Conservation (phyloP, 176 grass and related monocot species). For the Echinochloa phyllopogon region DNA sequence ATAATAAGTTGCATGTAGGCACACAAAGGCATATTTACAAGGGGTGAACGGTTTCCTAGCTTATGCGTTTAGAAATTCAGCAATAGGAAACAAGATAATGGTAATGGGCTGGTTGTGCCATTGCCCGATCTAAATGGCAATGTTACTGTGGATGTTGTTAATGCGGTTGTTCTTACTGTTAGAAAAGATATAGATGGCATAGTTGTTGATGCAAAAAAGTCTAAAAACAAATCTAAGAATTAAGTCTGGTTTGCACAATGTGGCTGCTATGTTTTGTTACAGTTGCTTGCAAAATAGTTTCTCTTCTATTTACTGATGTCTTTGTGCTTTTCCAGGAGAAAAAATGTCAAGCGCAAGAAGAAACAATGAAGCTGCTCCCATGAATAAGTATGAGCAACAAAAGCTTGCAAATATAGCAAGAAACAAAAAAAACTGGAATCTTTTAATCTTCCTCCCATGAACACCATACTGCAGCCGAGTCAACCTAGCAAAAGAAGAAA, state of each 20-base stretch:
- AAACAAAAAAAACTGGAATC: background rate
- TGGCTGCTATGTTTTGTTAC: background rate
- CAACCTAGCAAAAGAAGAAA: background rate
- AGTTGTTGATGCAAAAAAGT: background rate
- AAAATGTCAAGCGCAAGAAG: too few relatives aligned
- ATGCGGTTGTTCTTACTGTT: background rate
- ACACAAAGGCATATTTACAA: background rate
- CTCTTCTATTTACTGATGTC: background rate
- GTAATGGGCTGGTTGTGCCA: background rate
- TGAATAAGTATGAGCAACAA: background rate
- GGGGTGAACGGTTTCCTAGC: background rate
- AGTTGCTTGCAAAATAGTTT: background rate
- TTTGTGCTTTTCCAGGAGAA: background rate
- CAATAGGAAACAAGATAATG: background rate
- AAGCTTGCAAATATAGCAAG: too few relatives aligned
- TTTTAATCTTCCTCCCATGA: background rate
- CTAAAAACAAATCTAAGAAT: background rate
- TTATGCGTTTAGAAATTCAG: background rate
- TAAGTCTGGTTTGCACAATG: background rate
- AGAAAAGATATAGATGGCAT: too few relatives aligned
- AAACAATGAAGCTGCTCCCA: background rate
- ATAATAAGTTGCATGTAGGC: background rate
- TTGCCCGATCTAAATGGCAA: background rate
- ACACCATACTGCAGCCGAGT: background rate
- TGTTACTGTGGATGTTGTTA: background rate